Evolutionary conservation across 2,329 filamentous ascomycete genomes (phyloP).

Genomic region (Aureobasidium lini): DNA sequence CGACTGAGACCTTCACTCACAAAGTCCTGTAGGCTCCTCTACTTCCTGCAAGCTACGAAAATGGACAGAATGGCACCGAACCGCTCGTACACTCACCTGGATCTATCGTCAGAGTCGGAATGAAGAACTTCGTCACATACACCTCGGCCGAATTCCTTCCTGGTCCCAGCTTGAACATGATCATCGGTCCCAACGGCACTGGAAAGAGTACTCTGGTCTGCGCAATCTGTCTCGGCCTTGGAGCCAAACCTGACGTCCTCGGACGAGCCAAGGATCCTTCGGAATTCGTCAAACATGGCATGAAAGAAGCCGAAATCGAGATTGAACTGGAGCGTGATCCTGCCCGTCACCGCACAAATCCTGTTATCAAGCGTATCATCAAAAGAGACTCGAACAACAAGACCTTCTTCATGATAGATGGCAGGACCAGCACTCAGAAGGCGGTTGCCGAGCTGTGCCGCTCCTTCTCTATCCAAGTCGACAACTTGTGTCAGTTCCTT

Average conservation of each 20-base stretch:
- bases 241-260: constrained; percentile 72
- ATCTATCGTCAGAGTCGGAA: constrained; percentile 77
- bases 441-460: constrained; percentile 60
- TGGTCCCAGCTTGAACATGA: constrained; percentile 92
- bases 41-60: constrained; percentile 28
- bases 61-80: constrained; percentile 16
- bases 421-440: constrained; percentile 52
- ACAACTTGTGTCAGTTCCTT: constrained; percentile 95
- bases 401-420: constrained; percentile 71
- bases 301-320: constrained; percentile 70
- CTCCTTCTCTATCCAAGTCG: constrained; percentile 81
- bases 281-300: constrained; percentile 91
- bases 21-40: constrained; percentile 17
- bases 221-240: constrained; percentile 87
- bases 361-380: constrained; percentile 68
- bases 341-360: constrained; percentile 53
- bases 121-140: constrained; percentile 92
- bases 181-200: constrained; percentile 97
- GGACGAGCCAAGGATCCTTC: constrained; percentile 77
- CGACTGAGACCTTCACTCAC: background rate
- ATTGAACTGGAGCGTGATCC: constrained; percentile 72
- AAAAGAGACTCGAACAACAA: constrained; percentile 60
- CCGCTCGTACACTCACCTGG: constrained; percentile 53
- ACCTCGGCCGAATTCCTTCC: constrained; percentile 84
- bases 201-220: constrained; percentile 97